Percentiles rank a stretch among this genome's conserved stretches.
Evolutionary conservation across 371 early-diverging fungal species (phyloP).

Genomic region (Rhizopus arrhizus): DNA sequence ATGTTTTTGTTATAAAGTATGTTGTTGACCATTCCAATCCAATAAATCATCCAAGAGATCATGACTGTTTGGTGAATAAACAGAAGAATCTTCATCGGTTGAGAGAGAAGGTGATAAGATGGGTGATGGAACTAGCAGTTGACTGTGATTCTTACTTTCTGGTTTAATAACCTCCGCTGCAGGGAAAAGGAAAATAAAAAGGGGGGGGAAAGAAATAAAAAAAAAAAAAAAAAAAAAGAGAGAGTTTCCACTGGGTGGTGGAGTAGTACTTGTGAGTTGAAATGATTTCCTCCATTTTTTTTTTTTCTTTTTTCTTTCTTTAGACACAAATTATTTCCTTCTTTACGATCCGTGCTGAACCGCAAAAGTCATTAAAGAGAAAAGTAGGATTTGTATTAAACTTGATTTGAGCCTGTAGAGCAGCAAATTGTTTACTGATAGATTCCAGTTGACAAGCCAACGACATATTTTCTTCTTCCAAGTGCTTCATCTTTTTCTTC

Average conservation of each 20-base stretch:
- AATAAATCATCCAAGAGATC: constrained; percentile 44
- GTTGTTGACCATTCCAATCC: constrained; percentile 47
- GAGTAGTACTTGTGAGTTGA: neutral
- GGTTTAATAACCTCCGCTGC: constrained; percentile 50
- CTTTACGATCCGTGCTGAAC: constrained; percentile 59
- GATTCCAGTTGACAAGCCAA: constrained; percentile 63
- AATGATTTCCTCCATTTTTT: neutral
- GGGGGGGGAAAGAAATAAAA: neutral
- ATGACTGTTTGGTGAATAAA: constrained; percentile 26
- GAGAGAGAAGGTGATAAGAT: constrained; percentile 36
- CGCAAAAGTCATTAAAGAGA: constrained; percentile 57
- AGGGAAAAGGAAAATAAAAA: constrained; percentile 35
- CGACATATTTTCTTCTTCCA: constrained; percentile 64
- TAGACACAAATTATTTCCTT: constrained; percentile 15
- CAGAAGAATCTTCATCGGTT: constrained; percentile 28
- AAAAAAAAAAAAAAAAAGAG: too few relatives aligned
- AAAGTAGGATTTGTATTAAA: constrained; percentile 31
- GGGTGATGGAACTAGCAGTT: constrained; percentile 25
- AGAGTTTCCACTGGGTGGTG: constrained; percentile 37
- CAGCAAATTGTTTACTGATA: constrained; percentile 58
- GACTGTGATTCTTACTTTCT: constrained; percentile 15
- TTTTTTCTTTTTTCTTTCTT: neutral
- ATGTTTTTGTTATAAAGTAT: neutral
- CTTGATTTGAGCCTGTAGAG: constrained; percentile 52
- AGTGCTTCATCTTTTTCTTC: constrained; percentile 59